A percentile compares a stretch with the other conserved stretches of the same genome.
phyloP scores from a whole-genome alignment of 192 early-diverging fungal genomes.

The Funneliformis mosseae region DNA sequence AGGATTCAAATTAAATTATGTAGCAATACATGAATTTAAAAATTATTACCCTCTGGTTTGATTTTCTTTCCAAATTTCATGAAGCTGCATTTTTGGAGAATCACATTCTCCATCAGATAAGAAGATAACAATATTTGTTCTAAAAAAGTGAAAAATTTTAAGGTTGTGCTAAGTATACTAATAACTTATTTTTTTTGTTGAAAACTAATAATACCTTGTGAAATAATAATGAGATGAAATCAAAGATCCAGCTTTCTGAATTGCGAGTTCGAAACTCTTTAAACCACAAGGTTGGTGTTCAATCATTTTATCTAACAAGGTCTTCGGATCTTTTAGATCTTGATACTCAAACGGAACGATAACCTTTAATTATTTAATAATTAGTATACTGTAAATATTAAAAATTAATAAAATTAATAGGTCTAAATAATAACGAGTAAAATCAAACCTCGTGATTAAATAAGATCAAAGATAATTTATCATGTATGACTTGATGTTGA shows the following conservation, averaged over 20 bases:
- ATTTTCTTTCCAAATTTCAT: neutral
- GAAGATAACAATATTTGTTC: slow-evolving; percentile 32
- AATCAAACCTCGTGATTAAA: neutral
- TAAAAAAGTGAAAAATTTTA: neutral
- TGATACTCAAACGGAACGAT: slow-evolving; percentile 10
- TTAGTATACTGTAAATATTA: too few species aligned
- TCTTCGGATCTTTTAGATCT: neutral
- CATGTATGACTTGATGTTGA: neutral
- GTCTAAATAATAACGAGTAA: too few species aligned
- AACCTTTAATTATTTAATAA: too few species aligned
- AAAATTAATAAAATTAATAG: too few species aligned
- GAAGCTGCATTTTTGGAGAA: neutral
- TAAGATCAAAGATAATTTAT: slow-evolving; percentile 29
- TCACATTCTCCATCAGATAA: neutral
- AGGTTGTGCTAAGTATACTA: neutral
- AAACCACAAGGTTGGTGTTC: slow-evolving; percentile 7
- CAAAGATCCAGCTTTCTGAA: slow-evolving; percentile 13
- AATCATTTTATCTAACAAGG: neutral
- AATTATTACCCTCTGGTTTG: slow-evolving; percentile 6
- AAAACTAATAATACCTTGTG: neutral
- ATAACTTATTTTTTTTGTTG: neutral
- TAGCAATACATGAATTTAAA: neutral
- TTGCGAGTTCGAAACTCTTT: neutral
- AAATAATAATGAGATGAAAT: slow-evolving; percentile 5
- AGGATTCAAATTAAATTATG: neutral